phyloP scores from a whole-genome alignment of 192 early-diverging fungal species.

The Rhizoclosmatium globosum region DNA sequence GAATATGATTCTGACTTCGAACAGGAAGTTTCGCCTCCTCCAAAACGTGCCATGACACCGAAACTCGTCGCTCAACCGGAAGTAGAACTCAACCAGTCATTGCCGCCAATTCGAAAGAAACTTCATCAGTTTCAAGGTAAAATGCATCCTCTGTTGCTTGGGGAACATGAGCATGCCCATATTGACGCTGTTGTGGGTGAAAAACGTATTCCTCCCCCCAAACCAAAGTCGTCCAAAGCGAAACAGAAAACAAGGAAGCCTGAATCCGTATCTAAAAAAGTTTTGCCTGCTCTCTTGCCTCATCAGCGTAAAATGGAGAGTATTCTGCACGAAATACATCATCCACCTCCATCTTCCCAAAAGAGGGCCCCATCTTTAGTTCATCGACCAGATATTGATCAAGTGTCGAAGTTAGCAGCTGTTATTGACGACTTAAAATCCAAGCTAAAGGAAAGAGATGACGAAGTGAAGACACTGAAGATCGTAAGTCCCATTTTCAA shows the following conservation, averaged over 20 bases:
- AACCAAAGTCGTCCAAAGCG: neutral
- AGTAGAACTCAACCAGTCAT: neutral
- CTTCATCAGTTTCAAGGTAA: conserved; percentile 15
- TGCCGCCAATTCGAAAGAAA: neutral
- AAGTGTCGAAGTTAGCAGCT: neutral
- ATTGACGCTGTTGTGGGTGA: neutral
- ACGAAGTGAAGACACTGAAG: conserved; percentile 31
- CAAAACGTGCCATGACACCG: neutral
- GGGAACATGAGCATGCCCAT: neutral
- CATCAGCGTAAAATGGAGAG: neutral
- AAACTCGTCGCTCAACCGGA: neutral
- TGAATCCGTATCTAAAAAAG: neutral
- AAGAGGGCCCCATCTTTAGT: neutral
- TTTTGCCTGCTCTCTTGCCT: neutral
- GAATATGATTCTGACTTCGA: conserved; percentile 21
- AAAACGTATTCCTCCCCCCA: neutral
- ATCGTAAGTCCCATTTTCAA: conserved; percentile 15
- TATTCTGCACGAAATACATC: neutral
- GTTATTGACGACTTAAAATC: conserved; percentile 21
- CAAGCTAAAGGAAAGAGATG: conserved; percentile 11
- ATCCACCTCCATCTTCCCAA: neutral
- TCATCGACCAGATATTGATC: conserved; percentile 13
- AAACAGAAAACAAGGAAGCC: neutral
- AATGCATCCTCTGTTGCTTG: conserved; percentile 14
- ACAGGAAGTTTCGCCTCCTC: neutral